These are phyloP conservation scores for Phytophthora litchii DNA, from an alignment of 352 stramenopile genomes.

Conservation along the genomic window DNA sequence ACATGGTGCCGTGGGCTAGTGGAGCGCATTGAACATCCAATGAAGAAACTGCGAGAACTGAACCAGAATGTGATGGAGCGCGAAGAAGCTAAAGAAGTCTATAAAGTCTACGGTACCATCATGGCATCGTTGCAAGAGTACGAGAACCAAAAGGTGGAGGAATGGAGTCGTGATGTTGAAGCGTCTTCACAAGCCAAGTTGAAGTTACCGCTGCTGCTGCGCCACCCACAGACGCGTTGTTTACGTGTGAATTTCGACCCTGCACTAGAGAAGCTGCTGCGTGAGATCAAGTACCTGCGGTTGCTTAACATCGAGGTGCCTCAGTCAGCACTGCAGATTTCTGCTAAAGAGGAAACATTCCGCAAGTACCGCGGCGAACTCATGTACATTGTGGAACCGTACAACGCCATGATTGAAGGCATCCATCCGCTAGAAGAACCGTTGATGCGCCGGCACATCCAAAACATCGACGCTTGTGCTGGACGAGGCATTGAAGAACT, in stretches of 20 bases:
- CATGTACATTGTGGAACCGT: conserved; percentile 97
- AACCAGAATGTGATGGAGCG: conserved; percentile 97
- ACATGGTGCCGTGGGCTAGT: conserved; percentile 96
- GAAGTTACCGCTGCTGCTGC: conserved; percentile 93
- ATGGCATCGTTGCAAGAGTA: conserved; percentile 97
- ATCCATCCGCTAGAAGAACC: conserved; percentile 97
- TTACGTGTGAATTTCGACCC: conserved; percentile 98
- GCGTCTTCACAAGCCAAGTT: conserved; percentile 95
- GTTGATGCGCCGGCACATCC: conserved; percentile 94
- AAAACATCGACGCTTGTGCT: conserved; percentile 95
- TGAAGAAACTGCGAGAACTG: conserved; percentile 96
- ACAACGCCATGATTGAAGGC: conserved; percentile 97
- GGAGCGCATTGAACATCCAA: conserved; percentile 96
- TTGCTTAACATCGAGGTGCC: conserved; percentile 95
- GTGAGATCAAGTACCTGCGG: conserved; percentile 98
- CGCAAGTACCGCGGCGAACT: conserved; percentile 96
- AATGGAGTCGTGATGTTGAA: conserved; percentile 97
- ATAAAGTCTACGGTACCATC: conserved; percentile 96
- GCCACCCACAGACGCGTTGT: conserved; percentile 89
- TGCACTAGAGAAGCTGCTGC: conserved; percentile 95
- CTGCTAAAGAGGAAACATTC: conserved; percentile 95
- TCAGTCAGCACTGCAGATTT: conserved; percentile 95
- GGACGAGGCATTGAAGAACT: conserved; percentile 93
- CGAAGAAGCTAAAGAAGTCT: conserved; percentile 98
- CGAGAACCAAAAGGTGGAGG: conserved; percentile 96